phyloP scores from a whole-genome alignment of 139 green algal genomes.

The Chara braunii region DNA sequence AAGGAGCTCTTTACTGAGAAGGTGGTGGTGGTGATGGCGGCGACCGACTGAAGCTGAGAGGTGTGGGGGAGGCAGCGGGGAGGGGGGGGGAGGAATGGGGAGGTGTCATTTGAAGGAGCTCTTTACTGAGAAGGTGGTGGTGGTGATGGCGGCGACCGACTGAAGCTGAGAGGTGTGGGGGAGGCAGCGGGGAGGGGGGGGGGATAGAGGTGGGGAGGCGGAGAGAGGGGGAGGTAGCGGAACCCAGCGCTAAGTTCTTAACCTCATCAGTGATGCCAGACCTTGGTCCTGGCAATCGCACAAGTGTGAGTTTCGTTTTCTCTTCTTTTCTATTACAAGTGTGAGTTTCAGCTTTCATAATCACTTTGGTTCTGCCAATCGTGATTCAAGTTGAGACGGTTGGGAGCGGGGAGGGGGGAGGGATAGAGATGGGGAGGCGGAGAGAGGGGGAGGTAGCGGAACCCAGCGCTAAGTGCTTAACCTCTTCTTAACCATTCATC shows the following conservation, averaged over 20 bases:
- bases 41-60: not conserved
- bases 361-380: no score
- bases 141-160: not conserved
- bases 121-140: not conserved
- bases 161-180: not conserved
- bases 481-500: no score
- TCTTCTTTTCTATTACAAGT: no score
- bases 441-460: no score
- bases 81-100: not conserved
- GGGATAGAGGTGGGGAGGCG: not conserved
- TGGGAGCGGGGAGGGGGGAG: no score
- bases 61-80: not conserved
- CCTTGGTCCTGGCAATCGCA: no score
- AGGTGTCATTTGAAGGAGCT: not conserved
- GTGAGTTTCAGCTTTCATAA: no score
- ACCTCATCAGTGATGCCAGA: no score
- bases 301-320: no score
- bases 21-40: not conserved
- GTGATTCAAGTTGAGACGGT: no score
- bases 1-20: conserved; percentile 47
- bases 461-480: no score
- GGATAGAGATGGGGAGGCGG: no score
- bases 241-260: not conserved
- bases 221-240: not conserved
- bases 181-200: not conserved